Evolutionary conservation across 192 early-diverging fungal species (phyloP), one percentile per base, ranked within the genome.

Genomic region (Podila clonocystis): DNA sequence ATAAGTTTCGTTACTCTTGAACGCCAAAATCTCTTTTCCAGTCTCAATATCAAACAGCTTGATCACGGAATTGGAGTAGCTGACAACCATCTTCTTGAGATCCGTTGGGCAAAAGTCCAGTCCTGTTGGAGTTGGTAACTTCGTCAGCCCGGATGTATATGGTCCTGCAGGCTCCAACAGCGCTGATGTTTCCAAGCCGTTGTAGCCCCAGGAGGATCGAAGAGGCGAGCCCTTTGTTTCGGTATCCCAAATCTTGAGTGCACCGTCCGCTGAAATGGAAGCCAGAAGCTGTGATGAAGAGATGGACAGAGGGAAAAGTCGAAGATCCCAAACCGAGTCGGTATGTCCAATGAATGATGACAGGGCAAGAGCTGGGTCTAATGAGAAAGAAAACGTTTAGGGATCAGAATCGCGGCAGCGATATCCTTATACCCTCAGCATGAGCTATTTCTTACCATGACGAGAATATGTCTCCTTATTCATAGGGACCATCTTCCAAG

Each of bases 291-390:
- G 74, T 26, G 84, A 82, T 30, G 87, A 78, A 34, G 85, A 70
- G 24, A 84, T 77, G 1, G 68, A 82, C 7, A 90, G 57, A 29
- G 92, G 90, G 65, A 91, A 91, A 4, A 93, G 82, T 60, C 89
- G 87, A 70, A 96, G 80, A 62, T 94, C 93, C 95, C 95, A 96
- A 17, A 96, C 90, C n/a, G 91, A 87, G 71, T 95, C 94, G 7
- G 94, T 93, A 70, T 96, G 95, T 9, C 93, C 93, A 59, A 95
- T 89, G 61, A 91, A 93, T 0, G 91, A 89, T 22, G 91, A 87
- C 29, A 85, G 67, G 48, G 91, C 84, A 26, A 90, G 29, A 4
- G 86, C 73, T 4, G 85, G 74, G 62, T 88, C 89, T 87, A 68
- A 38, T 29, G 11, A 22, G 20, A 17, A 45, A 15, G 4, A 20